Conservation (phyloP, 2,329 filamentous ascomycete species). For the Ophiostoma tasmaniense region DNA sequence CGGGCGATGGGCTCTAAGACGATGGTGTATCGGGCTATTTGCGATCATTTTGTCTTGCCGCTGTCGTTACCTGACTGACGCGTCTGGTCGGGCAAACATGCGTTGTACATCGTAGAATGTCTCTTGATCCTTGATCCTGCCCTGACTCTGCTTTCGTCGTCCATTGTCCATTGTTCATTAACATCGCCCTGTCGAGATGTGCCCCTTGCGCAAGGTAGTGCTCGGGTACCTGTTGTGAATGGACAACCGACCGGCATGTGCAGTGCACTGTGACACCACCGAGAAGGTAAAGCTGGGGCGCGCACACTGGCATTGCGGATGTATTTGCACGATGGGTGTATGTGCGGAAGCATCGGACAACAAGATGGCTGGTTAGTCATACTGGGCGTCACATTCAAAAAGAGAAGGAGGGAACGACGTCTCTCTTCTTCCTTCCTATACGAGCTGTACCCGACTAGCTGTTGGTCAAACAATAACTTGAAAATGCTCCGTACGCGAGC, state of each 20-base stretch:
- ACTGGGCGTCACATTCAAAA: background rate
- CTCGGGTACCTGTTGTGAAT: conserved; percentile 12
- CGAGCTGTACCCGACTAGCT: background rate
- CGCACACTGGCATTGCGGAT: background rate
- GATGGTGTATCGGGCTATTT: background rate
- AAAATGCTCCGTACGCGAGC: background rate
- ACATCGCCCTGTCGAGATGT: background rate
- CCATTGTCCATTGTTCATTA: background rate
- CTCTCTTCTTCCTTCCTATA: background rate
- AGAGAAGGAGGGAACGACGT: background rate
- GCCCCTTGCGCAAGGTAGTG: conserved; percentile 10
- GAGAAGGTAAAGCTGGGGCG: conserved; percentile 3
- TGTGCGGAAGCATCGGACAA: background rate
- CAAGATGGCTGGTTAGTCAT: background rate
- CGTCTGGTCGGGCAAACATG: background rate
- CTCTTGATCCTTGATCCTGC: background rate
- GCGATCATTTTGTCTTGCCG: background rate
- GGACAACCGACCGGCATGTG: conserved; percentile 12
- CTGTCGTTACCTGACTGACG: background rate
- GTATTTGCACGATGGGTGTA: background rate
- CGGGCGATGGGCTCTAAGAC: background rate
- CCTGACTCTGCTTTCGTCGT: background rate
- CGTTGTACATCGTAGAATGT: background rate
- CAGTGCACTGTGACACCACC: conserved; percentile 11
- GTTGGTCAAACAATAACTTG: background rate